Evolutionary conservation across 176 grass and related monocot genomes (phyloP).

Genomic region (Aegilops umbellulata): DNA sequence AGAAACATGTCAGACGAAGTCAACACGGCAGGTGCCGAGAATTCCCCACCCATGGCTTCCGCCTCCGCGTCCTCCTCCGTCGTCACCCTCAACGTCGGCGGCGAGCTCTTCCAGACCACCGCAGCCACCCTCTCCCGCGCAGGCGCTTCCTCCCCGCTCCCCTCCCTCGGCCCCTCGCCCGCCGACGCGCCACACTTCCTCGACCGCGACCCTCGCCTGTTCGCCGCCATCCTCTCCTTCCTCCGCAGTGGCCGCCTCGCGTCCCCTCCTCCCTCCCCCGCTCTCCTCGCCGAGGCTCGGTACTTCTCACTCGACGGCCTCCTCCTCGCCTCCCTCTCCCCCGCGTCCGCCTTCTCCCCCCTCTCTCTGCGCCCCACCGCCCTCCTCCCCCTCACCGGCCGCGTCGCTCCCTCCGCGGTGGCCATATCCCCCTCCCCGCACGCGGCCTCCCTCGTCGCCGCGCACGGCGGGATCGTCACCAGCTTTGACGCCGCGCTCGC

Average conservation of each 20-base stretch:
- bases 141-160: slow-evolving; percentile 53
- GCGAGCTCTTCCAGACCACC: slow-evolving; percentile 79
- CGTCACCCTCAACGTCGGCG: slow-evolving; percentile 79
- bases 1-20: no score
- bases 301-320: not conserved
- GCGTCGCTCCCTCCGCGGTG: slow-evolving; percentile 35
- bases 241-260: slow-evolving; percentile 56
- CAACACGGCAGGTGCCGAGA: not conserved
- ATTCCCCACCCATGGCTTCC: slow-evolving; percentile 36
- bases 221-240: slow-evolving; percentile 40
- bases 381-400: not conserved
- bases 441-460: slow-evolving; percentile 39
- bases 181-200: slow-evolving; percentile 49
- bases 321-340: slow-evolving; percentile 37
- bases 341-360: slow-evolving; percentile 1
- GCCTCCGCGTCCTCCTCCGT: slow-evolving; percentile 23
- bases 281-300: slow-evolving; percentile 59
- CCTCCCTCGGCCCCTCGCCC: slow-evolving; percentile 36
- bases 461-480: slow-evolving; percentile 66
- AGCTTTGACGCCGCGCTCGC: slow-evolving; percentile 44
- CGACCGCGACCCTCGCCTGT: slow-evolving; percentile 65
- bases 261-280: slow-evolving; percentile 5
- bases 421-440: slow-evolving; percentile 24
- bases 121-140: slow-evolving; percentile 60
- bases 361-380: not conserved